These are phyloP conservation scores for Cladosporium sp. DNA, from an alignment of 2,329 filamentous ascomycete species.

Conservation along the genomic window DNA sequence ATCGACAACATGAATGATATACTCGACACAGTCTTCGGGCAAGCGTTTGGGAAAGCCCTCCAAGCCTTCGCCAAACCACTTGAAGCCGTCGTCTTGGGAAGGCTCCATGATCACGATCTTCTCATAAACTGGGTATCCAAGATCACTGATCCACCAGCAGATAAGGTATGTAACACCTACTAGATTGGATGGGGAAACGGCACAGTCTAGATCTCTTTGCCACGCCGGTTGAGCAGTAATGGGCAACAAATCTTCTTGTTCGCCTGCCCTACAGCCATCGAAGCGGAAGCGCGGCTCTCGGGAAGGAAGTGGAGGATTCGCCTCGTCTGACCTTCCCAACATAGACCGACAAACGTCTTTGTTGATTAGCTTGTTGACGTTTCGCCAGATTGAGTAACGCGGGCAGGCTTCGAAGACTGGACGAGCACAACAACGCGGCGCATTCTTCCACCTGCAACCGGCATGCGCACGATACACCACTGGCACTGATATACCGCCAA, in stretches of 20 bases:
- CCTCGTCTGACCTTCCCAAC: too few species aligned
- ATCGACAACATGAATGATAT: slow-evolving; percentile 71
- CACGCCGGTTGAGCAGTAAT: neutral
- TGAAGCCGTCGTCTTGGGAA: slow-evolving; percentile 52
- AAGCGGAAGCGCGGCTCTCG: too few species aligned
- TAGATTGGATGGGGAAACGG: too few species aligned
- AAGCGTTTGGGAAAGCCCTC: slow-evolving; percentile 63
- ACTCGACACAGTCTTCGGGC: slow-evolving; percentile 82
- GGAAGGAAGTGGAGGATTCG: too few species aligned
- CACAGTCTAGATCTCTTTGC: neutral
- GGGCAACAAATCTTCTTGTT: neutral
- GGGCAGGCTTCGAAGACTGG: neutral
- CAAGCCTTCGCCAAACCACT: slow-evolving; percentile 64
- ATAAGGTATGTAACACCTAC: too few species aligned
- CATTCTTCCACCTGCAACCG: neutral
- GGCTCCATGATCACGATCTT: slow-evolving; percentile 30
- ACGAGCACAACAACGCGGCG: neutral
- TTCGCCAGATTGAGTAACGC: slow-evolving; percentile 2
- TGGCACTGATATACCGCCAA: neutral
- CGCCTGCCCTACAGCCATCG: neutral
- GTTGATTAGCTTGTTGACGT: slow-evolving; percentile 11
- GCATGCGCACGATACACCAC: neutral
- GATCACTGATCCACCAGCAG: neutral
- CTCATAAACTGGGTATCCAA: neutral
- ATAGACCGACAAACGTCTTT: neutral